phyloP scores from a whole-genome alignment of 1,284 basidiomycete genomes.

The Kalmanozyma brasiliensis region DNA sequence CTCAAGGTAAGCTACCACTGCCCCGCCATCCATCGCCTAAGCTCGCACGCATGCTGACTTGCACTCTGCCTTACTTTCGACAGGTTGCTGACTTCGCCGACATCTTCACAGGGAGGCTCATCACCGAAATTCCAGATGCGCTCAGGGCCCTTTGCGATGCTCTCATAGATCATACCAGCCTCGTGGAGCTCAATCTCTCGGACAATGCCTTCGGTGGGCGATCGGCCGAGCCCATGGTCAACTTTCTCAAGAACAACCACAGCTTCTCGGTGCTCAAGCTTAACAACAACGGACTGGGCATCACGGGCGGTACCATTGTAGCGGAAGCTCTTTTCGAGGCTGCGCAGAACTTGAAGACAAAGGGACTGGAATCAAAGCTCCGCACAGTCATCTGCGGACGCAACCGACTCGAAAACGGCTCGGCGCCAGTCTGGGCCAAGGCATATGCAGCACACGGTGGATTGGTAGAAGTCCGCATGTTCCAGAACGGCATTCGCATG shows the following conservation, averaged over 20 bases:
- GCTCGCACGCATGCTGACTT: not conserved
- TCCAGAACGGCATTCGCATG: slow-evolving; percentile 97
- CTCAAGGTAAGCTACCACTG: slow-evolving; percentile 74
- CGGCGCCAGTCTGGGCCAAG: slow-evolving; percentile 82
- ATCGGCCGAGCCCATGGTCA: slow-evolving; percentile 92
- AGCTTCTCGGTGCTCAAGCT: slow-evolving; percentile 86
- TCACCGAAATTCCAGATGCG: slow-evolving; percentile 91
- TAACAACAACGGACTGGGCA: slow-evolving; percentile 98
- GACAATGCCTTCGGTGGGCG: slow-evolving; percentile 98
- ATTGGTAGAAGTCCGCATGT: slow-evolving; percentile 87
- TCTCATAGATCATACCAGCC: slow-evolving; percentile 80
- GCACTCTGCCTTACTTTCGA: not conserved
- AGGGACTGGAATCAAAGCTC: slow-evolving; percentile 78
- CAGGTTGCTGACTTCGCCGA: slow-evolving; percentile 95
- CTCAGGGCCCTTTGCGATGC: slow-evolving; percentile 88
- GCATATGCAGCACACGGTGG: slow-evolving; percentile 84
- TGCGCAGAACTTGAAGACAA: slow-evolving; percentile 76
- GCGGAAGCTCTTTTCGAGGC: slow-evolving; percentile 85
- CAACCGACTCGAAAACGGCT: slow-evolving; percentile 92
- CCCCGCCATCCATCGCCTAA: not conserved
- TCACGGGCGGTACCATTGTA: slow-evolving; percentile 85
- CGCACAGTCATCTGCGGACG: slow-evolving; percentile 89
- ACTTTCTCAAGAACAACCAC: slow-evolving; percentile 72
- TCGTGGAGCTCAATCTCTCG: slow-evolving; percentile 88
- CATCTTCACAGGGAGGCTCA: slow-evolving; percentile 96